Base-by-base conservation (phyloP, 768 basidiomycete genomes). In the Roridomyces roridus region DNA sequence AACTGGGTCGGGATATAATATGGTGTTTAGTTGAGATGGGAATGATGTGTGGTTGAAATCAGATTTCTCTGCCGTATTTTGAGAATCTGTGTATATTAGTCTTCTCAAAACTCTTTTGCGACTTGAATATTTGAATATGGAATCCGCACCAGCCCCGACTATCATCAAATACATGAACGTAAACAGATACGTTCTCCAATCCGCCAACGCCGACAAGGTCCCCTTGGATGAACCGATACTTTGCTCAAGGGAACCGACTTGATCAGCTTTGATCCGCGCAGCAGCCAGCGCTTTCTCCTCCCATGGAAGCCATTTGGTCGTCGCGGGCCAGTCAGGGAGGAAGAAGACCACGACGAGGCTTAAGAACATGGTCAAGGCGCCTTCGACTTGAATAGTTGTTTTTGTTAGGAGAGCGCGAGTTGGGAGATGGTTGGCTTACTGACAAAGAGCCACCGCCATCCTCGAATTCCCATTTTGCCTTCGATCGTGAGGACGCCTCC, bases 381-480 rank as follows among this genome's bases (percentile, higher is more conserved):
- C 55, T 42, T 56, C 55, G 47, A 56, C 55, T 56, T 44, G 43
- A n/a, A 28, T 44, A 26, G 42, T 26, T 50, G 42, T 56, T 43
- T 49, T 46, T 50, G 15, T 35, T 29, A 42, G 46, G 40, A 47
- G 39, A 34, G 42, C 49, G 39, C 49, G 37, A 36, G 47, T n/a
- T n/a, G n/a, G n/a, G n/a, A n/a, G n/a, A n/a, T n/a, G n/a, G n/a
- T n/a, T n/a, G 42, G 8, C 46, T 35, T 44, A 56, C 55, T 56
- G 55, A 56, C 49, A 47, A 56, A 56, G 46, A 56, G 55, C 55
- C 55, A 56, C 29, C 55, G 55, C 55, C 55, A 56, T 49, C 55
- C 55, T 20, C 55, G 43, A 42, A 56, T 49, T 50, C 55, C 55
- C 55, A 56, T 56, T 45, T 29, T 50, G 40, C 55, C 55, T 56